These are phyloP conservation scores for Forsythia suspensa DNA, from an alignment of 257 asterid genomes.

Conservation along the genomic window DNA sequence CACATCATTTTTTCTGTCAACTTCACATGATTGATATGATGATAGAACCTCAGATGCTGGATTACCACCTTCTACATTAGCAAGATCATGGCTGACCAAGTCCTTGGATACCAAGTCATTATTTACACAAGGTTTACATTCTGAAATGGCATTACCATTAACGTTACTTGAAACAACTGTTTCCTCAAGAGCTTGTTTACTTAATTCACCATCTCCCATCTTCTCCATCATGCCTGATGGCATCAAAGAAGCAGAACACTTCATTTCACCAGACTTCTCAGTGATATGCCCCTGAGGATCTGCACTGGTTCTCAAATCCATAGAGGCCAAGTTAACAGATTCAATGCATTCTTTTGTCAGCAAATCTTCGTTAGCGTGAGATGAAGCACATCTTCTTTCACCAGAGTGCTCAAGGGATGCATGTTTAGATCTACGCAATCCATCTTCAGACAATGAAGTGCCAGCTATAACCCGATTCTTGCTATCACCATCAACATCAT, in stretches of 20 bases:
- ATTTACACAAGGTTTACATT: conserved; percentile 10
- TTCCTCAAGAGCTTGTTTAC: conserved; percentile 20
- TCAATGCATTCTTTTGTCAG: conserved; percentile 18
- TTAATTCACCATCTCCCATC: conserved; percentile 29
- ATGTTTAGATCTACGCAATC: conserved; percentile 7
- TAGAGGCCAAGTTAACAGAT: conserved; percentile 20
- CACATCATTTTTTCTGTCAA: conserved; percentile 22
- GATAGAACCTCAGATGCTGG: conserved; percentile 7
- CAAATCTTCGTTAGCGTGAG: conserved; percentile 20
- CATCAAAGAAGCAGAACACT: conserved; percentile 11
- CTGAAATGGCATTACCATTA: conserved; percentile 15
- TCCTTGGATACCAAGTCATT: conserved; percentile 17
- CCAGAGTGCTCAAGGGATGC: conserved; percentile 8
- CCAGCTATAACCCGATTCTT: conserved; percentile 30
- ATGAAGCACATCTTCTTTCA: conserved; percentile 19
- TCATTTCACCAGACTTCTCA: conserved; percentile 27
- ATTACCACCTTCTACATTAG: conserved; percentile 18
- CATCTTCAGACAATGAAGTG: conserved; percentile 16
- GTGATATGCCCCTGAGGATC: conserved; percentile 22
- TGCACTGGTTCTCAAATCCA: conserved; percentile 21
- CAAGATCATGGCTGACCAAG: not conserved
- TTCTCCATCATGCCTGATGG: conserved; percentile 25
- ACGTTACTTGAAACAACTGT: conserved; percentile 14
- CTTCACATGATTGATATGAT: conserved; percentile 11
- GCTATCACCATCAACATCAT: conserved; percentile 30